These are phyloP conservation scores for Nicotiana obtusifolia DNA, from an alignment of 257 asterid genomes.

Conservation along the genomic window DNA sequence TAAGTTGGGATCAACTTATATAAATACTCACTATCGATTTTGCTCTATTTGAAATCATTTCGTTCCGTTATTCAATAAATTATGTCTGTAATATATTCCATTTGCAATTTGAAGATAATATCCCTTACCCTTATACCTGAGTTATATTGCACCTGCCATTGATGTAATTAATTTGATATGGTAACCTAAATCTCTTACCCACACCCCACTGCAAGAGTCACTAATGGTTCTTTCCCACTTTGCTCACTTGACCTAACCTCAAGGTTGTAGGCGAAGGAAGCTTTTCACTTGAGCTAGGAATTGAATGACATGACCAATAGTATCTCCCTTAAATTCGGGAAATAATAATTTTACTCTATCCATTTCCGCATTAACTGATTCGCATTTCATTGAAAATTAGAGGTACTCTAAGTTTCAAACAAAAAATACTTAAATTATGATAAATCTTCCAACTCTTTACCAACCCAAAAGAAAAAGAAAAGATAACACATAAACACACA, in stretches of 20 bases:
- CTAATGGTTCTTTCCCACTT: no score
- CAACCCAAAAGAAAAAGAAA: not conserved
- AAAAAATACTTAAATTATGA: not conserved
- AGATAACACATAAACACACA: not conserved
- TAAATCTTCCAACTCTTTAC: no score
- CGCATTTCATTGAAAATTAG: not conserved
- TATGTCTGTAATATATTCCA: no score
- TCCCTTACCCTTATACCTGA: no score
- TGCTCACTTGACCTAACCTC: not conserved
- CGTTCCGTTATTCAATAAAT: not conserved
- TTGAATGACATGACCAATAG: not conserved
- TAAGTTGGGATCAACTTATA: no score
- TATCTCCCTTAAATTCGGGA: not conserved
- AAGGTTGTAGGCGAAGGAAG: not conserved
- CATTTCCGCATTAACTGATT: not conserved
- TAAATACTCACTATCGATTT: no score
- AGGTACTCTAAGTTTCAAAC: not conserved
- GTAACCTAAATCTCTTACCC: no score
- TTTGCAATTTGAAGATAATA: no score
- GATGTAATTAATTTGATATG: no score
- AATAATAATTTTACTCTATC: not conserved
- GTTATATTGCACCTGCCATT: no score
- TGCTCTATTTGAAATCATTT: not conserved
- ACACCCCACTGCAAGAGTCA: no score
- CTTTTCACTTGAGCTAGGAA: not conserved